These are phyloP conservation scores for Fusarium chaquense DNA, from an alignment of 2,329 filamentous ascomycete species.

Conservation along the genomic window DNA sequence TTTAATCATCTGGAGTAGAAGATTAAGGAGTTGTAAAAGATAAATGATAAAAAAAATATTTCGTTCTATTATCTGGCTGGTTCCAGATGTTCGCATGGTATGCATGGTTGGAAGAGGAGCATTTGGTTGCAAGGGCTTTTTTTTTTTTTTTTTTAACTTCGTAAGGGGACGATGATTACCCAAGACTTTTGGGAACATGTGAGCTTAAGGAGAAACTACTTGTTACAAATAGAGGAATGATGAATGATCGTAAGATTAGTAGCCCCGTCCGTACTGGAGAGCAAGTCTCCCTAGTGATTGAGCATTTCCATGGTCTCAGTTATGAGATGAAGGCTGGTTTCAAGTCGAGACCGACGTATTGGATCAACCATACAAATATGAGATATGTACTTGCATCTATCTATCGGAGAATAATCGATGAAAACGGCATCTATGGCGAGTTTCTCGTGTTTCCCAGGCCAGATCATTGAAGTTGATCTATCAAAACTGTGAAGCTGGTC, in stretches of 20 bases:
- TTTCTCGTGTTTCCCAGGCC: conserved; percentile 2
- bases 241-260: conserved; percentile 43
- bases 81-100: conserved; percentile 51
- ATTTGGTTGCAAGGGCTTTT: conserved; percentile 51
- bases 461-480: conserved; percentile 16
- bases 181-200: conserved; percentile 52
- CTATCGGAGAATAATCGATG: conserved; percentile 1
- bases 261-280: conserved; percentile 34
- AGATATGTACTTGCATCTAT: background rate
- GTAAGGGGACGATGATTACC: conserved; percentile 51
- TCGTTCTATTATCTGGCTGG: conserved; percentile 52
- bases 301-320: conserved; percentile 8
- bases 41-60: conserved; percentile 26
- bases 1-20: conserved; percentile 36
- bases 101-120: conserved; percentile 52
- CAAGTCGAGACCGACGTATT: too few relatives aligned
- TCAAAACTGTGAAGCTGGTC: conserved; percentile 19
- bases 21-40: conserved; percentile 21
- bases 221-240: conserved; percentile 49
- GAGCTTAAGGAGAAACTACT: conserved; percentile 48
- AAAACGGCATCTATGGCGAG: conserved; percentile 5
- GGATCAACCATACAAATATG: background rate
- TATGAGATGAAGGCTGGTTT: conserved; percentile 7
- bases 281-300: conserved; percentile 29
- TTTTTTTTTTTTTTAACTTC: conserved; percentile 51